Base-by-base conservation (phyloP, 495 filamentous ascomycete genomes). In the Neurospora sp. region DNA sequence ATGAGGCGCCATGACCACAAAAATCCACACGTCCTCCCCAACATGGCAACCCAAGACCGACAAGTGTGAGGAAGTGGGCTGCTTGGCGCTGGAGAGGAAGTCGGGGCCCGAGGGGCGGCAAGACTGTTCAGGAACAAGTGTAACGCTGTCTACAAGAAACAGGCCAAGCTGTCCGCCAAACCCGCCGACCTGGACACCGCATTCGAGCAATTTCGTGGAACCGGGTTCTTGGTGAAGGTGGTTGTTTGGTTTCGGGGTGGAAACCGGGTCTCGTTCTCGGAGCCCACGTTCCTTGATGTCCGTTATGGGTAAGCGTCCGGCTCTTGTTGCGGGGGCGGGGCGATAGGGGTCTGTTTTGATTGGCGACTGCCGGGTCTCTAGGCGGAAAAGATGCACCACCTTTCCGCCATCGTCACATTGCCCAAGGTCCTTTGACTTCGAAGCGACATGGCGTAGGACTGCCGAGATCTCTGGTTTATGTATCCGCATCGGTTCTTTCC, bases 251-350 rank as follows among this genome's bases (percentile, higher is more conserved):
- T 66, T 35, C 54, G 12, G 3, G 54, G 72, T 71, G 75, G 75
- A 79, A 78, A 78, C 74, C 70, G 79, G 79, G 77, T 74, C 18
- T 12, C 49, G 66, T 74, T 79, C 75, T 79, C 79, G 79, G 79
- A 81, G 74, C 71, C 75, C 76, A 75, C 74, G 78, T 80, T 81
- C 79, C 79, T 79, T 73, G 72, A 76, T 78, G 70, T 73, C 77
- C 79, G 11, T 71, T 74, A 78, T 72, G n/a, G 77, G 79, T 66
- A 79, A 81, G 72, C 54, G 75, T 72, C 73, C 75, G 77, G 76
- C 74, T 78, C 74, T 78, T 46, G 39, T 35, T 73, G 77, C 74
- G 77, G 79, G 78, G 72, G 39, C 44, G 44, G 69, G 71, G 71
- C 49, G 77, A 73, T 74, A 75, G 72, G 75, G 76, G 78, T 72